phyloP scores from a whole-genome alignment of 257 asterid genomes.

The Osmanthus fragrans region DNA sequence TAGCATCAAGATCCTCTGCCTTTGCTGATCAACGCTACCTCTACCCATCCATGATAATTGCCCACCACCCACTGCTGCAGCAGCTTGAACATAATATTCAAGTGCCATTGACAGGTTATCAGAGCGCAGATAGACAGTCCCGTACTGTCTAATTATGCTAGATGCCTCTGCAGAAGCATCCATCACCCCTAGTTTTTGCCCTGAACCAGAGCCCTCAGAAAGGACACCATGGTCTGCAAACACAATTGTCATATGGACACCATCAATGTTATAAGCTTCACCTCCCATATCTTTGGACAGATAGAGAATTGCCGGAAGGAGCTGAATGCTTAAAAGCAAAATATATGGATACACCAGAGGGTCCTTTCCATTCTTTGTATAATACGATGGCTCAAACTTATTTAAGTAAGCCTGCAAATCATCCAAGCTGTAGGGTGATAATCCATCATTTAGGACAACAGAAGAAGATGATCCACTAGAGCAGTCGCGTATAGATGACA shows the following conservation, averaged over 20 bases:
- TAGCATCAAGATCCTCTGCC: slow-evolving; percentile 79
- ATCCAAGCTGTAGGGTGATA: slow-evolving; percentile 73
- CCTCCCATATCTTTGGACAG: slow-evolving; percentile 81
- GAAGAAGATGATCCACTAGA: slow-evolving; percentile 68
- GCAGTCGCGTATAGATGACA: slow-evolving; percentile 71
- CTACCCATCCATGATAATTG: slow-evolving; percentile 86
- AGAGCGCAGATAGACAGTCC: slow-evolving; percentile 43
- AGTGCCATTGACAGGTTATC: slow-evolving; percentile 50
- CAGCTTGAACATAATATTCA: slow-evolving; percentile 94
- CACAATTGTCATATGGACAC: slow-evolving; percentile 76
- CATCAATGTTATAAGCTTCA: slow-evolving; percentile 73
- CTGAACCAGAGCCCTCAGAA: slow-evolving; percentile 51
- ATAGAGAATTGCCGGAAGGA: slow-evolving; percentile 78
- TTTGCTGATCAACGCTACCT: slow-evolving; percentile 78
- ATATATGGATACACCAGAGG: slow-evolving; percentile 96
- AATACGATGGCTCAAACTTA: slow-evolving; percentile 88
- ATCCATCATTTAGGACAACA: slow-evolving; percentile 56
- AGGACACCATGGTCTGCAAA: slow-evolving; percentile 80
- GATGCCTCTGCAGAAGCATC: slow-evolving; percentile 83
- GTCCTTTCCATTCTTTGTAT: slow-evolving; percentile 94
- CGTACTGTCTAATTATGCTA: slow-evolving; percentile 86
- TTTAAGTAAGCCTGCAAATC: slow-evolving; percentile 88
- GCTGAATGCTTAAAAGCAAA: slow-evolving; percentile 88
- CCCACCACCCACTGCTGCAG: slow-evolving; percentile 96
- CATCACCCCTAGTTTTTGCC: slow-evolving; percentile 71